Evolutionary conservation across 2,329 filamentous ascomycete genomes (phyloP).

Genomic region (Chrysoporthe puriensis): DNA sequence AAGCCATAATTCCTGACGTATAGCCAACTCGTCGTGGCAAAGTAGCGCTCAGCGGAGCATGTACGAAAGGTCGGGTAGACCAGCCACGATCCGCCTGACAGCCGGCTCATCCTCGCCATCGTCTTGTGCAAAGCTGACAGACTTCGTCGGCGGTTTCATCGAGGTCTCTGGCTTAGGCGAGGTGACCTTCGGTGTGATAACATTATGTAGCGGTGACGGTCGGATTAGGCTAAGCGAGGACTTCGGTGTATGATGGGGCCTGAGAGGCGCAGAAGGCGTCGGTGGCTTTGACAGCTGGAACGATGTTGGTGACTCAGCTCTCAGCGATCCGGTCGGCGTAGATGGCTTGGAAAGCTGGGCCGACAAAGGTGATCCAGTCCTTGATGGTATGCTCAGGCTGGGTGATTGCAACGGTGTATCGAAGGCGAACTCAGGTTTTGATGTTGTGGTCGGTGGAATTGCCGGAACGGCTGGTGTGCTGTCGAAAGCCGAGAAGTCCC

Average conservation of each 20-base stretch:
- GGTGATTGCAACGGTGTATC: slow-evolving; percentile 27
- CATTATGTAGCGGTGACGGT: slow-evolving; percentile 25
- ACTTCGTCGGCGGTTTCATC: slow-evolving; percentile 1
- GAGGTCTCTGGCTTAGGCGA: slow-evolving; percentile 18
- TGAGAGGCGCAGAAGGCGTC: slow-evolving; percentile 8
- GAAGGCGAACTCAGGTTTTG: slow-evolving; percentile 26
- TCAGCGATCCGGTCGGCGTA: slow-evolving; percentile 8
- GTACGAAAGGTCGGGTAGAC: slow-evolving; percentile 41
- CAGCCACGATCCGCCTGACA: slow-evolving; percentile 32
- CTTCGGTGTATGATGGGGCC: slow-evolving; percentile 20
- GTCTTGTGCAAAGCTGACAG: slow-evolving; percentile 18
- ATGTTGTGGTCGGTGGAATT: slow-evolving; percentile 25
- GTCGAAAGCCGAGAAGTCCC: slow-evolving; percentile 29
- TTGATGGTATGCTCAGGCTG: slow-evolving; percentile 17
- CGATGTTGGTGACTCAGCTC: slow-evolving; percentile 13
- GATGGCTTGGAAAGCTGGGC: slow-evolving; percentile 9
- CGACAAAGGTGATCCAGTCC: slow-evolving; percentile 13
- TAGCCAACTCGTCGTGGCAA: neutral
- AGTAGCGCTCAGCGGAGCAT: slow-evolving; percentile 37
- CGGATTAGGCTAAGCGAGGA: slow-evolving; percentile 22
- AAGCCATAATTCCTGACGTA: neutral
- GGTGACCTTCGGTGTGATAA: slow-evolving; percentile 16
- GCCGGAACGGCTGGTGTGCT: slow-evolving; percentile 13
- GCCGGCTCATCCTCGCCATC: slow-evolving; percentile 25
- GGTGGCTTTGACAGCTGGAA: slow-evolving; percentile 14